Evolutionary conservation across 305 asterid genomes (phyloP), one percentile per base, ranked within the genome.

Genomic region (Fraxinus baroniana): DNA sequence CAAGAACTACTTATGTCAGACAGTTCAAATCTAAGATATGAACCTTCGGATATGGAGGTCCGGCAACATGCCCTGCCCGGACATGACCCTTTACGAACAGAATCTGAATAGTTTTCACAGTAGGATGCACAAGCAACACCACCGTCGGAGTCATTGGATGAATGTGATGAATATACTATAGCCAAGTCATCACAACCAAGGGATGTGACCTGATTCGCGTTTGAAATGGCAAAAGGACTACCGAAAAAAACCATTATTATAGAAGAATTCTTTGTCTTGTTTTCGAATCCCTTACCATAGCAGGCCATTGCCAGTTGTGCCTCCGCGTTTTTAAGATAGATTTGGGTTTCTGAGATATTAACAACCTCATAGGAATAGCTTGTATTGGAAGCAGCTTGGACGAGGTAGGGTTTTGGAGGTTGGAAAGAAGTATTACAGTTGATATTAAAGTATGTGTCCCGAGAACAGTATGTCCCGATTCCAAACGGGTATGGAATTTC

Each of bases 401-500:
- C 6, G 22, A 52, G 13, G 70, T 60, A 60, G 28, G 28, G 30
- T 60, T 20, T 60, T 60, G 30, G 70, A n/a, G 70, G 70, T 12
- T 6, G 9, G 30, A 60, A 60, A 60, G 0, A 20, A 60, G 26
- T 20, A 20, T 20, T 20, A 13, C 70, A 60, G 4, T 2, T 5
- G 28, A 60, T 20, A 18, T 60, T 18, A 8, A 60, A 60, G 22
- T 4, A 5, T 52, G 2, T 4, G 22, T 81, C 85, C 94, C 0
- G 94, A 18, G 70, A 60, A 60, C 70, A 60, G 7, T 60, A 20
- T 60, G 70, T 2, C 70, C 70, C 70, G 13, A 60, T 60, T 20
- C 70, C 70, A 20, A 20, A 60, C 0, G 70, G 70, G 30, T 60
- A 60, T 6, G 13, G 30, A 60, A 60, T 60, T 60, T 60, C 70